These are phyloP conservation scores for Apiotrichum sp. DNA, from an alignment of 1,284 basidiomycete genomes.

Conservation along the genomic window DNA sequence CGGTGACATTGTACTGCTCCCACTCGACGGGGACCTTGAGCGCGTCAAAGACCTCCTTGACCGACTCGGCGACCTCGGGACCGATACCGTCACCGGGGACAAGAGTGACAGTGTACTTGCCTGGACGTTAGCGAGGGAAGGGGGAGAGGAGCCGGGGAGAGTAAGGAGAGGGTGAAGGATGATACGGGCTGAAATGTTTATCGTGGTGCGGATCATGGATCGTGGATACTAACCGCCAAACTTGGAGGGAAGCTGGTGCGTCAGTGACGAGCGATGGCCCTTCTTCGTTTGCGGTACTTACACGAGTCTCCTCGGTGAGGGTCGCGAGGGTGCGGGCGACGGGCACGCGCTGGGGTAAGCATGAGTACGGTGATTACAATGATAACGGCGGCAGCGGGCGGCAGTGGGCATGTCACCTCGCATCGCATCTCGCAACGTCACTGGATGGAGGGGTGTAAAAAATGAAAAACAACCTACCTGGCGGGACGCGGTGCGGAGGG, in stretches of 20 bases:
- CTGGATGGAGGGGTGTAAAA: not conserved
- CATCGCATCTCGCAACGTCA: no score
- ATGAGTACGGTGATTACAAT: not conserved
- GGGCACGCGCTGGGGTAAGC: slow-evolving; percentile 20
- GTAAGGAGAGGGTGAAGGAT: no score
- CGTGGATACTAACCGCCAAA: slow-evolving; percentile 72
- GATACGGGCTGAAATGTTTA: not conserved
- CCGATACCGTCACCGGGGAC: slow-evolving; percentile 97
- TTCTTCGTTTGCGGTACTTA: slow-evolving; percentile 19
- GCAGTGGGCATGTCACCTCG: not conserved
- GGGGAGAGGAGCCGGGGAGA: not conserved
- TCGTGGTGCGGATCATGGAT: not conserved
- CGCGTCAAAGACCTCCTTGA: slow-evolving; percentile 97
- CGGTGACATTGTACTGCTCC: slow-evolving; percentile 98
- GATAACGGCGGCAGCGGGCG: no score
- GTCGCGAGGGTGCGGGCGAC: slow-evolving; percentile 38
- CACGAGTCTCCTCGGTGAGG: slow-evolving; percentile 37
- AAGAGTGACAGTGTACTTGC: slow-evolving; percentile 64
- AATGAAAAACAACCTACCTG: slow-evolving; percentile 7
- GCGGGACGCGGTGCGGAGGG: slow-evolving; percentile 23
- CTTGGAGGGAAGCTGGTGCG: slow-evolving; percentile 71
- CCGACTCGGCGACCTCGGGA: slow-evolving; percentile 92
- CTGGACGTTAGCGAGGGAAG: slow-evolving; percentile 12
- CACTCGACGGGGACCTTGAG: slow-evolving; percentile 98
- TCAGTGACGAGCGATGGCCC: not conserved